Conservation (phyloP, 371 early-diverging fungal species). For the Funneliformis caledonium region DNA sequence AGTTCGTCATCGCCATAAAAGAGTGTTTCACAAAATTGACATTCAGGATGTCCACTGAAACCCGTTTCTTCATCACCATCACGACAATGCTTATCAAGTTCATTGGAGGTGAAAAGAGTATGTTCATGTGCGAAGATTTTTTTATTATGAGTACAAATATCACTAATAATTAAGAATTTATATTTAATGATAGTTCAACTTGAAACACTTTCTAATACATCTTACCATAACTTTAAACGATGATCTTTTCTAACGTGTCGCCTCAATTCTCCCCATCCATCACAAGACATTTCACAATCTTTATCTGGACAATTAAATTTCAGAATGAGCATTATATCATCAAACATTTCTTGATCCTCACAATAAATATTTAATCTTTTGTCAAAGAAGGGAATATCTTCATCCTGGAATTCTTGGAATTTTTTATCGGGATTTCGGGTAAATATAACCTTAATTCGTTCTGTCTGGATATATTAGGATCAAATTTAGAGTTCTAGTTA, state of each 20-base stretch:
- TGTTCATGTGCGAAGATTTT: conserved; percentile 93
- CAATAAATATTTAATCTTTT: conserved; percentile 72
- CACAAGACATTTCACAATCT: conserved; percentile 70
- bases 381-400: conserved; percentile 62
- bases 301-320: conserved; percentile 87
- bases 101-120: conserved; percentile 69
- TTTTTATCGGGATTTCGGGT: conserved; percentile 65
- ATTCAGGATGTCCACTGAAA: conserved; percentile 92
- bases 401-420: conserved; percentile 56
- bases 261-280: conserved; percentile 81
- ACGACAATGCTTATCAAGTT: conserved; percentile 72
- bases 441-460: conserved; percentile 73
- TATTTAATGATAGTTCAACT: not conserved
- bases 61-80: conserved; percentile 62
- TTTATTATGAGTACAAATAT: conserved; percentile 84
- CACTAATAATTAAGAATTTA: conserved; percentile 52
- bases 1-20: conserved; percentile 92
- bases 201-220: conserved; percentile 1
- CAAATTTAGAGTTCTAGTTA: not conserved
- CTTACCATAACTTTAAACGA: conserved; percentile 75
- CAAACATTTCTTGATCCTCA: conserved; percentile 73
- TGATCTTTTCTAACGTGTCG: conserved; percentile 81
- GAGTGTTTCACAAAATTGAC: conserved; percentile 81
- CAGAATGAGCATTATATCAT: conserved; percentile 73
- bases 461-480: conserved; percentile 53